Conservation (phyloP, 179 eudicot genomes). For the Silene coronaria region DNA sequence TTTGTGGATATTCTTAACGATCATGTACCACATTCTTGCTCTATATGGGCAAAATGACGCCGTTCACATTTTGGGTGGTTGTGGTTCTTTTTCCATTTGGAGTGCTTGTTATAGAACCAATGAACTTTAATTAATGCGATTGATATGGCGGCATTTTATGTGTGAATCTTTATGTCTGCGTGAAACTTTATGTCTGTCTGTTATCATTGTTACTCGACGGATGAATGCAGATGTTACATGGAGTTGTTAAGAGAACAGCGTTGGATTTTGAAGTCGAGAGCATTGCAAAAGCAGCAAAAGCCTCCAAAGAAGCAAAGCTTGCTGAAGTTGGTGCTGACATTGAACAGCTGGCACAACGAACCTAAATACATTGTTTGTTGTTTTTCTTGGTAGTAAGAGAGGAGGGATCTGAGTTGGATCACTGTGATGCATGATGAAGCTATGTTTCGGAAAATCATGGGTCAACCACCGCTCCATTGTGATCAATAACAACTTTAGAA, state of each 20-base stretch:
- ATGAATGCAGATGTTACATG: conserved; percentile 45
- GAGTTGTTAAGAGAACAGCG: conserved; percentile 60
- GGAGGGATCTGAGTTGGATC: background rate
- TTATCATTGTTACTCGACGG: background rate
- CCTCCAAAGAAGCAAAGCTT: conserved; percentile 65
- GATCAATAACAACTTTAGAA: background rate
- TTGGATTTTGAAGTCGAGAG: conserved; percentile 72
- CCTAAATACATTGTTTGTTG: no score
- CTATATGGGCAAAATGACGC: background rate
- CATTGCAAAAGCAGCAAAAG: conserved; percentile 63
- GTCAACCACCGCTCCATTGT: background rate
- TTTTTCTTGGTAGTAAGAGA: no score
- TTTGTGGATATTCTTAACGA: background rate
- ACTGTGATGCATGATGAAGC: no score
- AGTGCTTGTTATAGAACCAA: background rate
- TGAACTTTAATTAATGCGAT: no score
- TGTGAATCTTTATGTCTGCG: background rate
- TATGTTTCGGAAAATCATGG: background rate
- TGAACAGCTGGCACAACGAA: conserved; percentile 17
- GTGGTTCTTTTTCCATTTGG: background rate
- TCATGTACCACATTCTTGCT: background rate
- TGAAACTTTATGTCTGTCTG: background rate
- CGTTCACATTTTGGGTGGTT: background rate
- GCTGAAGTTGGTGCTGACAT: conserved; percentile 92
- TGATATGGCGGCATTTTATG: no score